These are phyloP conservation scores for Lasiodiplodia sp. DNA, from an alignment of 2,329 filamentous ascomycete species.

Conservation along the genomic window DNA sequence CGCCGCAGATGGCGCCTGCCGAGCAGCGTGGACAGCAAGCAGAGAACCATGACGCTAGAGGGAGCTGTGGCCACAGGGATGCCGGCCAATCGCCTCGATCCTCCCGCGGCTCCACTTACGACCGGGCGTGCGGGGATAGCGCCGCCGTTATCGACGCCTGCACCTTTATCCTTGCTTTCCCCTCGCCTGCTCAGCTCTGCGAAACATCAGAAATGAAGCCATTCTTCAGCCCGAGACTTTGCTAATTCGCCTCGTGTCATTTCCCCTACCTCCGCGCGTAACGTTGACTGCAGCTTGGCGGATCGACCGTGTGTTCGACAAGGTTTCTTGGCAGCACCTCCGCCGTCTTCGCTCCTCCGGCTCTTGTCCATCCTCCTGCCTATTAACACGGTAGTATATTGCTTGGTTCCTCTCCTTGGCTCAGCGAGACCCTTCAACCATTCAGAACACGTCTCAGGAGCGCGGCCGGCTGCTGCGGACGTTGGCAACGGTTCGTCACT, in stretches of 20 bases:
- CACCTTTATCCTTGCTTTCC: constrained; percentile 6
- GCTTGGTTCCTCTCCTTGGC: background rate
- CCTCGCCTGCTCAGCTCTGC: background rate
- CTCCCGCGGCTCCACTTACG: constrained; percentile 15
- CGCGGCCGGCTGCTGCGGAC: background rate
- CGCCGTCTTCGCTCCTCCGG: background rate
- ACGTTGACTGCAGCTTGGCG: background rate
- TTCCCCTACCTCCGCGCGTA: constrained; percentile 7
- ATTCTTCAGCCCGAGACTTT: background rate
- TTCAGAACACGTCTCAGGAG: background rate
- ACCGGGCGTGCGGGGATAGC: constrained; percentile 15
- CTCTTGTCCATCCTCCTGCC: background rate
- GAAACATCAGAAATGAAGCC: background rate
- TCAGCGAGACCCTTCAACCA: background rate
- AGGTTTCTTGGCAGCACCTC: constrained; percentile 5
- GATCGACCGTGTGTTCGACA: background rate
- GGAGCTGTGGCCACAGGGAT: background rate
- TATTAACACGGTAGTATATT: background rate
- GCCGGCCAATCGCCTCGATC: constrained; percentile 17
- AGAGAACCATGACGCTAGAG: constrained; percentile 16
- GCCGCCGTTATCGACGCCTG: constrained; percentile 9
- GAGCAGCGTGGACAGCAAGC: background rate
- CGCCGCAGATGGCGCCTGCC: background rate
- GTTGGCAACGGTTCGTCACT: background rate
- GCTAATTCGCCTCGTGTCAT: constrained; percentile 11